These are phyloP conservation scores for Arctium minus DNA, from an alignment of 129 eudicot genomes.

Conservation along the genomic window DNA sequence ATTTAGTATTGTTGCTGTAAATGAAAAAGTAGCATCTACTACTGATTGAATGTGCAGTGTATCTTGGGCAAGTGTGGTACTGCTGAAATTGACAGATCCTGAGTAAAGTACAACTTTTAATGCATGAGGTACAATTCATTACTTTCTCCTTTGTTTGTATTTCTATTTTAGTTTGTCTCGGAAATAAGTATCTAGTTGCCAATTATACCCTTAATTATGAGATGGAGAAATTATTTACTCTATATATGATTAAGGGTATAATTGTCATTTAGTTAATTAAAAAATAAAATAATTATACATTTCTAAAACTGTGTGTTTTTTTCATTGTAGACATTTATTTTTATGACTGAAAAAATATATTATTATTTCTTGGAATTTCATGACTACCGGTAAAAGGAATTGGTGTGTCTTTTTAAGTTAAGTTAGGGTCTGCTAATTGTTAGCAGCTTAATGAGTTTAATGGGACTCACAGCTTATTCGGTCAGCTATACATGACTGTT, in stretches of 20 bases:
- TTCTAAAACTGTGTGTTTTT: not conserved
- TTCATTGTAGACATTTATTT: not conserved
- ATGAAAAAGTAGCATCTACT: constrained; percentile 3
- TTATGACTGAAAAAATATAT: not conserved
- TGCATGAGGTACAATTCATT: not conserved
- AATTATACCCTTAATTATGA: not conserved
- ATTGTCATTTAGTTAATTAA: not conserved
- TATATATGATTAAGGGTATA: not conserved
- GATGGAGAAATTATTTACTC: not conserved
- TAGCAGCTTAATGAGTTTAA: no score
- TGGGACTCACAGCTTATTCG: no score
- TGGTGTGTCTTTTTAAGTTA: constrained; percentile 29
- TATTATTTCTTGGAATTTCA: not conserved
- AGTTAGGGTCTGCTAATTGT: not conserved
- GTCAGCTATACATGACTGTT: no score
- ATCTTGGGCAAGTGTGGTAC: constrained; percentile 1
- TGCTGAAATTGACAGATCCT: not conserved
- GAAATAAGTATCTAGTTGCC: not conserved
- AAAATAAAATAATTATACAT: not conserved
- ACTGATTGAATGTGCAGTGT: constrained; percentile 5
- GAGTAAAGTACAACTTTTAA: not conserved
- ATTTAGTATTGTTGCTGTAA: constrained; percentile 14
- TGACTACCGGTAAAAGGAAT: constrained; percentile 16
- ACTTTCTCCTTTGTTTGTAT: not conserved
- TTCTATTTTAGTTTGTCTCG: no score